These are phyloP conservation scores for Coriaria nepalensis DNA, from an alignment of 306 rosid genomes.

Conservation along the genomic window DNA sequence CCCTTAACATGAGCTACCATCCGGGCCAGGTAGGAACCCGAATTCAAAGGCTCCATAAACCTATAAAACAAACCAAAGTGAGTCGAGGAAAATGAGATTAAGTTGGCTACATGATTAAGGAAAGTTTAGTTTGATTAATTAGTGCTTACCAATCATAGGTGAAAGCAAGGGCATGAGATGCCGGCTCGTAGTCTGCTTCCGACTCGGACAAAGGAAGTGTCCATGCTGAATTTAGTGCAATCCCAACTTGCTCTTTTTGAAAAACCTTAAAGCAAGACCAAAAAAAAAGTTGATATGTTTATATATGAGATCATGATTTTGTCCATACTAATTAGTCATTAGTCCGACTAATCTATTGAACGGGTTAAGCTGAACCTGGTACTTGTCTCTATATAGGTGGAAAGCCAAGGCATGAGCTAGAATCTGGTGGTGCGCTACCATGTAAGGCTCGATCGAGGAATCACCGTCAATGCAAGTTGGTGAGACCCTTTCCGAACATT, in stretches of 20 bases:
- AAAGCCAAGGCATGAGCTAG: conserved; percentile 59
- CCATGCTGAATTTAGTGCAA: conserved; percentile 38
- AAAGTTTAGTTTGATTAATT: neutral
- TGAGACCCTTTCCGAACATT: conserved; percentile 33
- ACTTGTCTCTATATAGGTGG: conserved; percentile 24
- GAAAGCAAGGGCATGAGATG: conserved; percentile 32
- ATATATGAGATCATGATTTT: neutral
- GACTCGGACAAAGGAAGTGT: conserved; percentile 29
- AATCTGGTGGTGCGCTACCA: conserved; percentile 35
- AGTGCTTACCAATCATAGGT: conserved; percentile 33
- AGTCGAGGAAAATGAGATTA: neutral
- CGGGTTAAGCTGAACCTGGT: conserved; percentile 9
- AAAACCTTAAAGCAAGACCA: conserved; percentile 13
- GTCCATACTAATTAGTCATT: neutral
- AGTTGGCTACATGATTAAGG: neutral
- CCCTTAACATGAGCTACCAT: conserved; percentile 18
- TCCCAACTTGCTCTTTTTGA: conserved; percentile 53
- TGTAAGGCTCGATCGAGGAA: conserved; percentile 44
- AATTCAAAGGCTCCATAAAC: conserved; percentile 25
- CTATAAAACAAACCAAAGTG: conserved; percentile 3
- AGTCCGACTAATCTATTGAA: neutral
- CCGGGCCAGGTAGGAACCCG: conserved; percentile 26
- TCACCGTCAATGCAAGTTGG: conserved; percentile 34
- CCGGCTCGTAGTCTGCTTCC: conserved; percentile 28
- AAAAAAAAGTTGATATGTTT: neutral